Base-by-base conservation (phyloP, 164 flowering plant genomes). In the Stephania yunnanensis region DNA sequence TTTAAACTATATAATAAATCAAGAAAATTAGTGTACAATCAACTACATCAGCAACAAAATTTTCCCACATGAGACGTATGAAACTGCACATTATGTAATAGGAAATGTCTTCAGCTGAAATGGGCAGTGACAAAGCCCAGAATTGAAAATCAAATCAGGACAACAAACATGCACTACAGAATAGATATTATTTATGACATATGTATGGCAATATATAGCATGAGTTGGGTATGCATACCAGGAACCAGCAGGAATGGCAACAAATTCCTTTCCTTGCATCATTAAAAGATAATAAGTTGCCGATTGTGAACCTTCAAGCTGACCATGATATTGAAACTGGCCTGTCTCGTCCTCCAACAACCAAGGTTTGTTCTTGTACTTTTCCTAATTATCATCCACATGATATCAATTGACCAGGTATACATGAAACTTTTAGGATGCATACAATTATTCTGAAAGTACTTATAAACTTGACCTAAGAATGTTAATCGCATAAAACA, bases 221-320 rank as follows among this genome's bases (percentile, higher is more conserved):
- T 69, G 63, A 42, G 46, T 31, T 74, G 65, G 63, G 42, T 64
- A 63, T 46, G 31, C 73, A 48, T 89, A 93, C 99, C 97, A 95
- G 53, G 97, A 95, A 74, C 94, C 98, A 79, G 99, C 99, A 77
- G 99, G 99, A 71, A 92, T 89, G 46, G 98, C 99, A 78, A 84
- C 84, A 85, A 92, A 95, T 78, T 95, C 99, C 85, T 89, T 93
- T 63, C 91, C 93, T 77, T 93, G 94, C 87, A 85, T 67, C 90
- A 91, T 82, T 70, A 95, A 83, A 29, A 95, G 85, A 78, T 92
- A 95, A 82, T 93, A 95, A 58, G 87, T 88, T 50, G 99, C 97
- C 53, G 92, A 85, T 64, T 93, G 97, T 72, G 98, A 76, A 65
- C 99, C 99, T 85, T 95, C 99, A 75, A 91, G 94, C 22, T 84